Base-by-base conservation (phyloP, 2,329 filamentous ascomycete genomes). In the Myriangium duriaei region DNA sequence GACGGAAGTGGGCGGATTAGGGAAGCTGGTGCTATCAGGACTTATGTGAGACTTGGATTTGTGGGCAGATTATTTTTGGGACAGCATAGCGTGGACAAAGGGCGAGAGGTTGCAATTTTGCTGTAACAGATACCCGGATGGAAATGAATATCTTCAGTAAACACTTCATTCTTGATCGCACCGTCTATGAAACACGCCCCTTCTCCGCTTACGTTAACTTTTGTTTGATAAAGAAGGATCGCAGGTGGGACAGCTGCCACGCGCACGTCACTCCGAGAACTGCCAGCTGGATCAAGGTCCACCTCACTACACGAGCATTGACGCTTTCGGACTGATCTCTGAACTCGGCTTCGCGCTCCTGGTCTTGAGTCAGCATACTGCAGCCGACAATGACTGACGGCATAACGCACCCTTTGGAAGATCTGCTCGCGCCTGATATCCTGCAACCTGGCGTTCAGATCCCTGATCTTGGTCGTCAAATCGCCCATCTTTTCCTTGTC, bases 211-310 rank as follows among this genome's bases (percentile, higher is more conserved):
- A 98, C 43, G 91, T 96, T 59, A 98, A 77, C 73, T 98, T 98
- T 69, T 96, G 88, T 74, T 98, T 98, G 70, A 98, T 98, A 69
- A 98, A 98, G 74, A 98, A 98, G 32, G 83, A 81, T 50, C 91
- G 75, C 52, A 98, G 72, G 64, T 98, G 88, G 38, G 86, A 93
- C 32, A 98, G 70, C 63, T 98, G 91, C 91, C 91, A 98, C 44
- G 85, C 83, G 64, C 91, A 98, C 21, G 91, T 94, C 40, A 79
- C 70, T 39, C 79, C 83, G 38, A 98, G 69, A 26, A 96, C 76
- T 37, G 77, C 72, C 43, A 96, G 67, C 63, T 98, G 91, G 49
- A 96, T 80, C 47, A 95, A 55, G 49, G 91, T 88, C 88, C 91
- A 98, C 51, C 86, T 79, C 35, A 96, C 77, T 46, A 96, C 88